Conservation (phyloP, 2,329 filamentous ascomycete species). For the Dactylellina cionopaga region DNA sequence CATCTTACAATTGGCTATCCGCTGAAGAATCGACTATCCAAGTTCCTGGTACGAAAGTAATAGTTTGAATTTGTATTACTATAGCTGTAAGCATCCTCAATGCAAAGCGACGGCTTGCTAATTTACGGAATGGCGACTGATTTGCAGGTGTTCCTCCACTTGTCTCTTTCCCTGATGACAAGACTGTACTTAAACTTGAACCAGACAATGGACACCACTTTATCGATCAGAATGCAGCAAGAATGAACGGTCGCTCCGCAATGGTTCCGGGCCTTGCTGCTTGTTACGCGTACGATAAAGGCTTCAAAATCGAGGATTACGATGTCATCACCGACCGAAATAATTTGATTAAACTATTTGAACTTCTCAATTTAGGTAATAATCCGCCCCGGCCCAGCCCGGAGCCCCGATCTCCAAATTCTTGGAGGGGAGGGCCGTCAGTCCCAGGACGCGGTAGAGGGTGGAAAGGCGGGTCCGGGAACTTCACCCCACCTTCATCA, state of each 20-base stretch:
- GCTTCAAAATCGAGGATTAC: conserved; percentile 32
- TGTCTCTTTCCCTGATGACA: neutral
- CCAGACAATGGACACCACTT: conserved; percentile 21
- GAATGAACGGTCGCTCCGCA: conserved; percentile 19
- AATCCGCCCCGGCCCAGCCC: no score
- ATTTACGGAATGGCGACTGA: neutral
- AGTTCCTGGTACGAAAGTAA: conserved; percentile 18
- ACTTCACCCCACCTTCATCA: neutral
- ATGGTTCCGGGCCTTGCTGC: conserved; percentile 28
- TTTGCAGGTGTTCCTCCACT: conserved; percentile 25
- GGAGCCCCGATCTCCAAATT: neutral
- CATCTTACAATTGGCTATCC: conserved; percentile 35
- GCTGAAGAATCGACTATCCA: conserved; percentile 20
- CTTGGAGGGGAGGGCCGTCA: neutral
- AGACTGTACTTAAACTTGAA: neutral
- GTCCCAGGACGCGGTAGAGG: neutral
- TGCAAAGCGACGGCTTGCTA: neutral
- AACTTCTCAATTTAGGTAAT: conserved; percentile 7
- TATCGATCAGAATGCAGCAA: conserved; percentile 38
- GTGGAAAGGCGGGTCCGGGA: neutral
- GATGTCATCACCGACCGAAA: conserved; percentile 39
- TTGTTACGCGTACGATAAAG: conserved; percentile 14
- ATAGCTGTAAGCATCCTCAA: no score
- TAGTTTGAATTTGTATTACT: no score
- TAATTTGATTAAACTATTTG: conserved; percentile 34